phyloP scores from a whole-genome alignment of 306 rosid genomes.

The Castanea mollissima region DNA sequence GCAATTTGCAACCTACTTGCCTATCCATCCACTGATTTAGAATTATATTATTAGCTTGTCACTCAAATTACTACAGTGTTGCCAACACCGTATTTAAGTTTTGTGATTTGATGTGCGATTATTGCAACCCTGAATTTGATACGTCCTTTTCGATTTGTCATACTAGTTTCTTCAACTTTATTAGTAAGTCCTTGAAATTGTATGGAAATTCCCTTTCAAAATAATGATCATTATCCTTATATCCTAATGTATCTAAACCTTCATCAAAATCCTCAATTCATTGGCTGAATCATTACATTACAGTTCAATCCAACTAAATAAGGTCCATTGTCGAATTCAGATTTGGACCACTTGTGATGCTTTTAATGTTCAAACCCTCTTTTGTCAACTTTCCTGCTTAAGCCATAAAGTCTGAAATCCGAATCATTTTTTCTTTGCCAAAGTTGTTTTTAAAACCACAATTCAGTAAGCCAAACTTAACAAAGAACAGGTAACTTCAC shows the following conservation, averaged over 20 bases:
- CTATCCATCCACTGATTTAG: background rate
- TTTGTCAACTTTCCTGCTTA: background rate
- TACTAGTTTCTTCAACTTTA: background rate
- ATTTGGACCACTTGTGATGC: conserved; percentile 25
- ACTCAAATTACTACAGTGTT: background rate
- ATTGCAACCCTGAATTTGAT: conserved; percentile 9
- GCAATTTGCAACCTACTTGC: background rate
- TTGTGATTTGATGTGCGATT: conserved; percentile 28
- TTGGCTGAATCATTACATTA: background rate
- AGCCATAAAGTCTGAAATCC: no score
- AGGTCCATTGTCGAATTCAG: conserved; percentile 15
- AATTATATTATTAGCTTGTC: background rate
- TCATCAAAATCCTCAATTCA: background rate
- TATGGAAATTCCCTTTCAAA: background rate
- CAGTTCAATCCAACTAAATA: background rate
- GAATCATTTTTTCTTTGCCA: conserved; percentile 5
- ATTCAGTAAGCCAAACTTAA: background rate
- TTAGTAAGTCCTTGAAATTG: background rate
- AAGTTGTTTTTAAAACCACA: background rate
- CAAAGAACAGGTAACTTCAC: background rate
- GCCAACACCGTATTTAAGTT: conserved; percentile 23
- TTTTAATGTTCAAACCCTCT: conserved; percentile 16
- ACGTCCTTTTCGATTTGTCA: background rate
- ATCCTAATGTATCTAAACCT: no score
- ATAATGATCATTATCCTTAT: background rate